A percentile compares a stretch with the other conserved stretches of the same genome.
Conservation (phyloP, 2,329 filamentous ascomycete genomes). For the Hymenoscyphus linearis region DNA sequence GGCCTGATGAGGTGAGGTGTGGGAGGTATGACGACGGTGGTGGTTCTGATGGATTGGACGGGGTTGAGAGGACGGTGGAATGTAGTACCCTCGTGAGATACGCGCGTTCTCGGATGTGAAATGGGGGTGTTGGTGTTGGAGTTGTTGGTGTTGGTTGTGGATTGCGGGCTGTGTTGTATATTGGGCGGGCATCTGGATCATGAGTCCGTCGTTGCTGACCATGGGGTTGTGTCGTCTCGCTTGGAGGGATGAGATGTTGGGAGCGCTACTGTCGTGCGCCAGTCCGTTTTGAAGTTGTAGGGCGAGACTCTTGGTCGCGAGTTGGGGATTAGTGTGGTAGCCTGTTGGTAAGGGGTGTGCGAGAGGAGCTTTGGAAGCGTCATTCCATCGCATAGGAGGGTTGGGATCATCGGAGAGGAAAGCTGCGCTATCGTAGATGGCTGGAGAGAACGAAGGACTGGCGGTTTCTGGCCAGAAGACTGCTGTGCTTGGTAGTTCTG, state of each 20-base stretch:
- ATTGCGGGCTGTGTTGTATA: neutral
- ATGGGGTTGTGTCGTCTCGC: constrained; percentile 5
- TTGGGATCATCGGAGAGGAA: constrained; percentile 13
- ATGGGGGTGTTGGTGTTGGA: constrained; percentile 17
- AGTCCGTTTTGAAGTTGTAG: constrained; percentile 29
- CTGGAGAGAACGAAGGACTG: constrained; percentile 1
- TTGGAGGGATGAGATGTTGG: constrained; percentile 11
- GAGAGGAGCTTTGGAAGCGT: constrained; percentile 24
- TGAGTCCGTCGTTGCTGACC: constrained; percentile 22
- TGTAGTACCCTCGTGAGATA: neutral
- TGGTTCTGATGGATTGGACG: neutral
- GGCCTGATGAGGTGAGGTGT: constrained; percentile 14
- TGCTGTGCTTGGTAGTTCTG: constrained; percentile 21
- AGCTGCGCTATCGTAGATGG: constrained; percentile 5
- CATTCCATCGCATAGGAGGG: constrained; percentile 28
- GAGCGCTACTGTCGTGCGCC: constrained; percentile 18
- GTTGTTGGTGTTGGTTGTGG: neutral
- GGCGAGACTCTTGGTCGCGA: constrained; percentile 26
- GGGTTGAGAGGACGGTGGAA: neutral
- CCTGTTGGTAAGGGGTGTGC: constrained; percentile 26
- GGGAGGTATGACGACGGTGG: constrained; percentile 4
- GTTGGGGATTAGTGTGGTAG: constrained; percentile 25
- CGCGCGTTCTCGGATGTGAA: neutral
- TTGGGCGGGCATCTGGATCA: constrained; percentile 27
- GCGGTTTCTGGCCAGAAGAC: constrained; percentile 24